A percentile compares a stretch with the other conserved stretches of the same genome.
Conservation (phyloP, 495 filamentous ascomycete species). For the Podospora pseudocomata region DNA sequence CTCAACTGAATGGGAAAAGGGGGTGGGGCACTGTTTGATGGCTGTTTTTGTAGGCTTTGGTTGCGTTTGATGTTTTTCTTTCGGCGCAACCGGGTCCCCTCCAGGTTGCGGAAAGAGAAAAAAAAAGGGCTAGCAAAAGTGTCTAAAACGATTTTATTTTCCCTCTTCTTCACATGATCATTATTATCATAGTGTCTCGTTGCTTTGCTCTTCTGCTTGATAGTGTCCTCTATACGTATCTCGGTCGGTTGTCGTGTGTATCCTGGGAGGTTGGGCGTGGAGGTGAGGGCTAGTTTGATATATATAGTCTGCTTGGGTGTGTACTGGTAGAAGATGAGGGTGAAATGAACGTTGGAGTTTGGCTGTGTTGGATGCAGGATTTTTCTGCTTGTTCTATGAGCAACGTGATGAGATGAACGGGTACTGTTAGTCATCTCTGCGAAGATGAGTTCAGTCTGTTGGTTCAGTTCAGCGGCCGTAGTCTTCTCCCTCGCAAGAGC, state of each 20-base stretch:
- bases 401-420: too few relatives aligned
- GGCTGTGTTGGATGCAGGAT: too few relatives aligned
- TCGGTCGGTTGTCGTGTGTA: not conserved
- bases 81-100: not conserved
- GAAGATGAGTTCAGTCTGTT: too few relatives aligned
- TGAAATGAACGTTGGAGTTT: not conserved
- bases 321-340: not conserved
- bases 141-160: slow-evolving; percentile 2
- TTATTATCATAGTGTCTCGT: not conserved
- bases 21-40: not conserved
- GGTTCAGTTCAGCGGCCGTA: too few relatives aligned
- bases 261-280: not conserved
- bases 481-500: too few relatives aligned
- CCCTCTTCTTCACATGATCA: not conserved
- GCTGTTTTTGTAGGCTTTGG: not conserved
- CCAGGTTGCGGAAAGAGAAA: slow-evolving; percentile 1
- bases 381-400: too few relatives aligned
- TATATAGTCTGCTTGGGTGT: not conserved
- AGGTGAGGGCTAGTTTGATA: not conserved
- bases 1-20: slow-evolving; percentile 1
- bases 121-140: slow-evolving; percentile 6
- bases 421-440: too few relatives aligned
- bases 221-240: not conserved
- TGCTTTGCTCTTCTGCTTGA: not conserved
- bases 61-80: not conserved